Percentiles rank a stretch among this genome's conserved stretches.
These are phyloP conservation scores for Plectranthus barbatus DNA, from an alignment of 257 asterid species.

Conservation along the genomic window DNA sequence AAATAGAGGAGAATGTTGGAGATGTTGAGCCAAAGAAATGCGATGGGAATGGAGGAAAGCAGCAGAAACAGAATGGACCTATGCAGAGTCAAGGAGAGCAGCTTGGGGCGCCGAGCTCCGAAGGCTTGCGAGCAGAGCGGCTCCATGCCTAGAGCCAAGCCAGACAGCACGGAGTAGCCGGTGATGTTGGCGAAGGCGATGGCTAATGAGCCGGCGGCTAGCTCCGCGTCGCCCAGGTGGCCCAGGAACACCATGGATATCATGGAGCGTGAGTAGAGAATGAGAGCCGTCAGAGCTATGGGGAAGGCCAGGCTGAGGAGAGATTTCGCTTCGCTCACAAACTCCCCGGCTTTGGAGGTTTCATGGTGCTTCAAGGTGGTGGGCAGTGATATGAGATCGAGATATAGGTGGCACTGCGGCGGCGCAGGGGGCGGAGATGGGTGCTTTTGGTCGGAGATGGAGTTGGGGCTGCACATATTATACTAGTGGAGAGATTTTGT, in stretches of 20 bases:
- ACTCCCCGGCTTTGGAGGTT: constrained; percentile 12
- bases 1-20: constrained; percentile 44
- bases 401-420: constrained; percentile 32
- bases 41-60: constrained; percentile 44
- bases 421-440: constrained; percentile 19
- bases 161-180: constrained; percentile 64
- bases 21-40: constrained; percentile 62
- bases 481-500: not conserved
- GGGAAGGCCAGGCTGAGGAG: constrained; percentile 55
- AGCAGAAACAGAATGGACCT: constrained; percentile 56
- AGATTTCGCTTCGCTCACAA: constrained; percentile 36
- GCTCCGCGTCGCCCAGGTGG: constrained; percentile 52
- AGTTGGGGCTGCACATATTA: constrained; percentile 55
- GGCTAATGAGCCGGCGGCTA: constrained; percentile 74
- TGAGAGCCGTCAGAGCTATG: constrained; percentile 62
- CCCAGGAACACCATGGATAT: constrained; percentile 72
- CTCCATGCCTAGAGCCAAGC: constrained; percentile 75
- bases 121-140: constrained; percentile 81
- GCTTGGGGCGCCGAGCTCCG: constrained; percentile 57
- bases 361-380: constrained; percentile 13
- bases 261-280: constrained; percentile 57
- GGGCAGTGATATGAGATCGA: constrained; percentile 31
- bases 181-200: constrained; percentile 72
- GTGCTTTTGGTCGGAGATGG: constrained; percentile 33
- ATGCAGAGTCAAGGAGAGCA: constrained; percentile 58